Evolutionary conservation across 768 basidiomycete species (phyloP).

Genomic region (Melanogaster broomeanus): DNA sequence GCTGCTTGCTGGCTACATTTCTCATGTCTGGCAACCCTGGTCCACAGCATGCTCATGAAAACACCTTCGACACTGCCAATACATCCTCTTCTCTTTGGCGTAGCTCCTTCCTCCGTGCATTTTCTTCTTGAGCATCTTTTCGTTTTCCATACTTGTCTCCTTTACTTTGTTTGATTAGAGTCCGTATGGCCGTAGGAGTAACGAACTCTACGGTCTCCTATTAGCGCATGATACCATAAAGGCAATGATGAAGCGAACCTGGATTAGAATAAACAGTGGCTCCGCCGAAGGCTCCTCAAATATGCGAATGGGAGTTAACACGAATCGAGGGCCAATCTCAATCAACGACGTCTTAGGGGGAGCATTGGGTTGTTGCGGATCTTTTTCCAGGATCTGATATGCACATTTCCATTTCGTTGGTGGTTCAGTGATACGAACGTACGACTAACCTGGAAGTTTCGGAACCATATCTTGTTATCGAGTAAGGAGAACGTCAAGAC

Average conservation of each 20-base stretch:
- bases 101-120: conserved; percentile 59
- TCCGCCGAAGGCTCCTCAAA: conserved; percentile 96
- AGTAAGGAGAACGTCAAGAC: conserved; percentile 94
- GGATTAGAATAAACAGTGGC: conserved; percentile 96
- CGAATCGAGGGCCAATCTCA: conserved; percentile 97
- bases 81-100: conserved; percentile 72
- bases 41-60: conserved; percentile 55
- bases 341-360: conserved; percentile 86
- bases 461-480: conserved; percentile 98
- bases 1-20: too few relatives aligned
- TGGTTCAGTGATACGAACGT: neutral
- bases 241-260: conserved; percentile 49
- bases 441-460: conserved; percentile 87
- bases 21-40: neutral
- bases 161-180: conserved; percentile 64
- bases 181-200: conserved; percentile 81
- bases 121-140: conserved; percentile 76
- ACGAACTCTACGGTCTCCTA: conserved; percentile 71
- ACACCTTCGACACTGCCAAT: conserved; percentile 85
- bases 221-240: neutral
- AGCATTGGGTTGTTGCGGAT: conserved; percentile 84
- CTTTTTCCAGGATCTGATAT: conserved; percentile 87
- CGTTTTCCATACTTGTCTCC: conserved; percentile 82
- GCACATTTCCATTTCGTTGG: neutral
- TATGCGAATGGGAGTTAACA: conserved; percentile 94